Evolutionary conservation across 768 basidiomycete species (phyloP), one percentile per base, ranked within the genome.

Genomic region (Pleurotus tuoliensis): DNA sequence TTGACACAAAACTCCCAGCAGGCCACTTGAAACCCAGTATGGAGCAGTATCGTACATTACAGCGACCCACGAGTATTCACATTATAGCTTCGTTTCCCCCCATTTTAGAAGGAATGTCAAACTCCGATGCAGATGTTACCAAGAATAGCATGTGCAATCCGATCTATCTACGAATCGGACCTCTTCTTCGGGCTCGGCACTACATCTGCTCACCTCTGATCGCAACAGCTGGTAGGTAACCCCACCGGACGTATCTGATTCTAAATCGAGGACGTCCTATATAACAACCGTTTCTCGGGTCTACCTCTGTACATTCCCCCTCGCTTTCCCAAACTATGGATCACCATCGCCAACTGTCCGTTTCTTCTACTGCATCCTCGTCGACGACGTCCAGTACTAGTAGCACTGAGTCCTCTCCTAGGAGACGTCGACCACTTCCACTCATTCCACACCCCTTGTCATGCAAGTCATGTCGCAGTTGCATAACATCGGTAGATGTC

Each of bases 381-480:
- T 37, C 58, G 51, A 47, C 58, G 46, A 58, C 59, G 57, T 59
- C 62, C 47, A 61, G 59, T 60, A 61, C 22, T 53, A 53, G 51
- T 25, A 40, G 37, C 22, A n/a, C 51, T n/a, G 38, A 15, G 16
- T 53, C 51, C 12, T 69, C 68, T 41, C 86, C 78, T 46, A 82
- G 71, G 48, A 61, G 47, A n/a, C 41, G 47, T 40, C 71, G 80
- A 13, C 81, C 80, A 7, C 69, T 82, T n/a, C 81, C 80, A 1
- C 69, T 71, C 58, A 75, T 82, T 22, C 80, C 81, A 1, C 68
- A 72, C 30, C 68, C 77, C 8, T 65, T 81, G 8, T 66, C 70
- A 18, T 82, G 80, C 65, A 79, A 76, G 61, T 66, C 72, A 53
- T 82, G 81, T 61, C 65, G 65, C 27, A 75, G 73, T 1, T 74